These are phyloP conservation scores for Marchantia polymorpha DNA, from an alignment of 225 moss, liverwort and hornwort species.

Conservation along the genomic window DNA sequence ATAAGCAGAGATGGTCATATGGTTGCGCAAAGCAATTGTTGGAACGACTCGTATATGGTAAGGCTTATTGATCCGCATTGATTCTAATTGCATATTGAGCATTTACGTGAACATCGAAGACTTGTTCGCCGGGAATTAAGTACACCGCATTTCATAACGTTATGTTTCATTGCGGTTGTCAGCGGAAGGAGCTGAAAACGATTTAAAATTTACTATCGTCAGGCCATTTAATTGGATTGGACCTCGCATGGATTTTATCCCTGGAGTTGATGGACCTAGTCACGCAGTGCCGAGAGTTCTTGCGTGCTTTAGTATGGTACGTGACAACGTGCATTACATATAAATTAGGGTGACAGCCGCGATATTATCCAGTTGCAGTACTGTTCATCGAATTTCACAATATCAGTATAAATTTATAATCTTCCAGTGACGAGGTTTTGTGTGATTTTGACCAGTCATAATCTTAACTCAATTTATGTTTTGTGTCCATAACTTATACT, in stretches of 20 bases:
- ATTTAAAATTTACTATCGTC: constrained; percentile 47
- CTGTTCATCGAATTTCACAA: not conserved
- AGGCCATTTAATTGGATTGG: constrained; percentile 63
- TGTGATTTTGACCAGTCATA: no score
- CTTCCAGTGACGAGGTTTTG: no score
- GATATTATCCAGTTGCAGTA: not conserved
- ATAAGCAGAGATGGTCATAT: constrained; percentile 62
- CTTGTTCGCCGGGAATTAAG: not conserved
- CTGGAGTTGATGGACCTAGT: constrained; percentile 58
- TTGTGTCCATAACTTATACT: no score
- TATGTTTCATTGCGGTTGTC: not conserved
- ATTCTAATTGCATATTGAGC: not conserved
- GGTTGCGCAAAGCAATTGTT: constrained; percentile 61
- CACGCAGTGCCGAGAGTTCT: constrained; percentile 64
- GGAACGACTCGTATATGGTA: constrained; percentile 54
- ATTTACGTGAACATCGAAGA: no score
- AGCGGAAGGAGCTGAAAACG: constrained; percentile 58
- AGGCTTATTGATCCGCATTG: not conserved
- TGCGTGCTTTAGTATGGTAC: constrained; percentile 68
- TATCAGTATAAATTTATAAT: no score
- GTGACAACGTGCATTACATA: not conserved
- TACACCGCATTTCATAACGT: not conserved
- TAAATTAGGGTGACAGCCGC: not conserved
- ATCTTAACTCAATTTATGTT: no score
- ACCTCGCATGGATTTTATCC: constrained; percentile 66